Evolutionary conservation across 2,329 filamentous ascomycete species (phyloP).

Genomic region (Curvularia hawaiiensis): DNA sequence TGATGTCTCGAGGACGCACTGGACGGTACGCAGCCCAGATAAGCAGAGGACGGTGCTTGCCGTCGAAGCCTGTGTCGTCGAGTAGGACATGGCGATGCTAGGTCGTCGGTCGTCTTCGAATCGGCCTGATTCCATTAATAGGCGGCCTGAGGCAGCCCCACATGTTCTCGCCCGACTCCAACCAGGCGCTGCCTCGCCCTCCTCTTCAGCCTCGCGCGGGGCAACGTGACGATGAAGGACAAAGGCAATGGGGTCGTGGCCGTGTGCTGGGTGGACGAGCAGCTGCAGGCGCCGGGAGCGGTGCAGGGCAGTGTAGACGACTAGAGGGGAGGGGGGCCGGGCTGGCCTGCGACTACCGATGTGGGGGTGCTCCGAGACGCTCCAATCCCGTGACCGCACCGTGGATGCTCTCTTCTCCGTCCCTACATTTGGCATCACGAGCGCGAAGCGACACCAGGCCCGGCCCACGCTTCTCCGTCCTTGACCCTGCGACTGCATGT

Average conservation of each 20-base stretch:
- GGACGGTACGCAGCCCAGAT: neutral
- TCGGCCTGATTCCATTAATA: slow-evolving; percentile 35
- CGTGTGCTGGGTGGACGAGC: neutral
- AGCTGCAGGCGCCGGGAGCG: slow-evolving; percentile 13
- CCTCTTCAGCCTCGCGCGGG: slow-evolving; percentile 33
- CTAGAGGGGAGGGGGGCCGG: slow-evolving; percentile 15
- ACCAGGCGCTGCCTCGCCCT: slow-evolving; percentile 29
- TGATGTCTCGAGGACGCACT: slow-evolving; percentile 11
- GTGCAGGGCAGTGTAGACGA: neutral
- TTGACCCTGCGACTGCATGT: neutral
- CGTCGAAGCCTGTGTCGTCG: slow-evolving; percentile 4
- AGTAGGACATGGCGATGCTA: neutral
- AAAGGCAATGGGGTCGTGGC: neutral
- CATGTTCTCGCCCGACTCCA: slow-evolving; percentile 23
- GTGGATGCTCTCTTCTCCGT: slow-evolving; percentile 11
- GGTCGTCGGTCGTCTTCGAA: slow-evolving; percentile 27
- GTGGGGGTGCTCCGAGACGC: slow-evolving; percentile 10
- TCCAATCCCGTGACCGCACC: slow-evolving; percentile 11
- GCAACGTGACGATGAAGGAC: slow-evolving; percentile 14
- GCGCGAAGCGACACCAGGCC: neutral
- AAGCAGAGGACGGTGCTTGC: neutral
- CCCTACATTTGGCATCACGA: slow-evolving; percentile 6
- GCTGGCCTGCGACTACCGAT: slow-evolving; percentile 7
- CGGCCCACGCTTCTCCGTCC: too few species aligned
- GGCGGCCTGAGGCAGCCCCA: slow-evolving; percentile 25